phyloP scores from a whole-genome alignment of 2,329 filamentous ascomycete genomes.

The Epichloe gansuensis region DNA sequence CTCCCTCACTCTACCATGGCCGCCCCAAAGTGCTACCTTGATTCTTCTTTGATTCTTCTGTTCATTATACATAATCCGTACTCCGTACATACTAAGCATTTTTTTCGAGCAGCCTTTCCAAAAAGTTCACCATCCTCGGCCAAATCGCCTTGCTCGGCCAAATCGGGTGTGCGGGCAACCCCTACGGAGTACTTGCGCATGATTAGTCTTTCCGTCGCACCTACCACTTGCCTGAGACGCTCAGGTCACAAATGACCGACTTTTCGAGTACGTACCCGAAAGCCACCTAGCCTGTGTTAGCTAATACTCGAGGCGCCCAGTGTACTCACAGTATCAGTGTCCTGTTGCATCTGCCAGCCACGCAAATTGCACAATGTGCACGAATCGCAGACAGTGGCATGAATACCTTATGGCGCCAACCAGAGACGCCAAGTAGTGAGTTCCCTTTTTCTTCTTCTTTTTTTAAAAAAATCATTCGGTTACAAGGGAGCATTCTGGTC shows the following conservation, averaged over 20 bases:
- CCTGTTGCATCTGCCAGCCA: background rate
- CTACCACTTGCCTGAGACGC: background rate
- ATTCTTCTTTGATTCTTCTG: too few species aligned
- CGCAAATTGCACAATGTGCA: slow-evolving; percentile 5
- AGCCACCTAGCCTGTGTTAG: background rate
- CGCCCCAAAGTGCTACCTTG: too few species aligned
- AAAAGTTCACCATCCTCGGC: background rate
- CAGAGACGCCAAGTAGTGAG: background rate
- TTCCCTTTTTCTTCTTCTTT: background rate
- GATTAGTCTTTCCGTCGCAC: slow-evolving; percentile 4
- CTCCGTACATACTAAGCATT: too few species aligned
- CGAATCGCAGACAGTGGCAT: slow-evolving; percentile 5
- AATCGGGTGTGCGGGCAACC: background rate
- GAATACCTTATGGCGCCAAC: background rate
- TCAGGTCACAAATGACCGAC: background rate
- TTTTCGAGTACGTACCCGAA: background rate
- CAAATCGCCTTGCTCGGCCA: background rate
- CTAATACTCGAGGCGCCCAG: too few species aligned
- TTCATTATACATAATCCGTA: too few species aligned
- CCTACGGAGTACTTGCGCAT: background rate
- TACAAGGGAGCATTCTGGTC: too few species aligned
- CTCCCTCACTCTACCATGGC: background rate
- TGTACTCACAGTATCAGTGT: background rate
- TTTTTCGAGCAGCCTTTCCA: too few species aligned
- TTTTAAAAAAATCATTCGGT: too few species aligned